These are phyloP conservation scores for Colletotrichum sp. DNA, from an alignment of 2,329 filamentous ascomycete genomes.

Conservation along the genomic window DNA sequence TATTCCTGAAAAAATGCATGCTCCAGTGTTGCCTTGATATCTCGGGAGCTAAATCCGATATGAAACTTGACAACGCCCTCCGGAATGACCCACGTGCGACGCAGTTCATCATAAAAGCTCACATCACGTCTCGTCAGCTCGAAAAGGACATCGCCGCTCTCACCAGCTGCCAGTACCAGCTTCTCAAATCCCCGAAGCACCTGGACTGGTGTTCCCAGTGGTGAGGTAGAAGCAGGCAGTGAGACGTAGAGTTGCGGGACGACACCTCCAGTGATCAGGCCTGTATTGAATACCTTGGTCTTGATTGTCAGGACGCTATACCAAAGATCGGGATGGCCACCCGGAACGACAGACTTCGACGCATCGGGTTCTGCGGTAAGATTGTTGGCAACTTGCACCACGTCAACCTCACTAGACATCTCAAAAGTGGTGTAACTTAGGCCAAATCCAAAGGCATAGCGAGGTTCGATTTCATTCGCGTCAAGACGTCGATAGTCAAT, in stretches of 20 bases:
- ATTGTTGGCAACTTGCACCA: slow-evolving; percentile 40
- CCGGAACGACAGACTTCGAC: slow-evolving; percentile 42
- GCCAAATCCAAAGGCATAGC: slow-evolving; percentile 69
- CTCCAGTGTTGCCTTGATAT: not conserved
- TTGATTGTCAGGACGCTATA: slow-evolving; percentile 57
- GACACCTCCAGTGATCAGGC: slow-evolving; percentile 64
- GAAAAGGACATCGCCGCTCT: slow-evolving; percentile 54
- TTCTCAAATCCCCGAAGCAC: slow-evolving; percentile 73
- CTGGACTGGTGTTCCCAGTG: slow-evolving; percentile 47
- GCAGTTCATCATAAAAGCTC: slow-evolving; percentile 67
- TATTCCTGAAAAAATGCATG: not conserved
- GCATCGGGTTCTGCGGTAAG: slow-evolving; percentile 40
- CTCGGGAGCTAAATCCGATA: slow-evolving; percentile 35
- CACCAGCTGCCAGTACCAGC: slow-evolving; percentile 53
- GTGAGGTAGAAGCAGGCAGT: slow-evolving; percentile 34
- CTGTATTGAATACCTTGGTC: slow-evolving; percentile 69
- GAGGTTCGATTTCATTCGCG: slow-evolving; percentile 50
- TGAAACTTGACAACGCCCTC: slow-evolving; percentile 44
- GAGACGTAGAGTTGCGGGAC: slow-evolving; percentile 67
- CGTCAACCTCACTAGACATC: slow-evolving; percentile 31
- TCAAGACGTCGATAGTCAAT: slow-evolving; percentile 62
- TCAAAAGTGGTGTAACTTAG: slow-evolving; percentile 70
- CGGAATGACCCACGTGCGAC: slow-evolving; percentile 65
- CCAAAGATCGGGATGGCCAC: slow-evolving; percentile 42
- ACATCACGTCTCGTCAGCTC: slow-evolving; percentile 65